Evolutionary conservation across 768 basidiomycete species (phyloP).

Genomic region (Leccinum barrowsii): DNA sequence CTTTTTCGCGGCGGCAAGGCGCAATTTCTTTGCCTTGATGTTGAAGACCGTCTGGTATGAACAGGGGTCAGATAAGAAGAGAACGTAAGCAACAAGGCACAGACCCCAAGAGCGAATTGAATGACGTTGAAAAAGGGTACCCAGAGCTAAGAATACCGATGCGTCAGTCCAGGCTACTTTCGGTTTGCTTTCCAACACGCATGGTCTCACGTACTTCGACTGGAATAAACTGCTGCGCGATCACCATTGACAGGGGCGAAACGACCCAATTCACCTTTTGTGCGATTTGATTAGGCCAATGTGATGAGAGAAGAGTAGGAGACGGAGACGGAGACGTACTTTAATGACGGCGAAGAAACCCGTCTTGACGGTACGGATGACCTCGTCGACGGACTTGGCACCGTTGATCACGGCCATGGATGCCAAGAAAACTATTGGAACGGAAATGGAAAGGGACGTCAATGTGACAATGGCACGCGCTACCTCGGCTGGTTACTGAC

Average conservation of each 20-base stretch:
- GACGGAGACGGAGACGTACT: conserved; percentile 37
- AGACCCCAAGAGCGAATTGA: conserved; percentile 72
- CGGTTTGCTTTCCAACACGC: background rate
- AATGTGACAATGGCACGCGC: background rate
- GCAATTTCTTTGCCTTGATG: conserved; percentile 62
- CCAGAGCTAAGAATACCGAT: conserved; percentile 61
- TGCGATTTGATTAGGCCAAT: background rate
- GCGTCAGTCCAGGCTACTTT: conserved; percentile 2
- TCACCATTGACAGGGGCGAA: conserved; percentile 66
- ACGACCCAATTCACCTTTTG: conserved; percentile 74
- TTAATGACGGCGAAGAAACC: conserved; percentile 74
- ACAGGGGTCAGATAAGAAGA: background rate
- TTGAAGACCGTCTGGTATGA: conserved; percentile 64
- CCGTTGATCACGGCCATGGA: conserved; percentile 86
- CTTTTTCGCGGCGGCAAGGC: conserved; percentile 51
- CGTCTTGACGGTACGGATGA: conserved; percentile 62
- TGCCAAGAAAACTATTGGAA: conserved; percentile 57
- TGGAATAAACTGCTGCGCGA: conserved; percentile 80
- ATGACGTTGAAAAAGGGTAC: conserved; percentile 83
- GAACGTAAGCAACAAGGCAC: conserved; percentile 22
- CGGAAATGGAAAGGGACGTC: background rate
- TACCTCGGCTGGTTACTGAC: conserved; percentile 37
- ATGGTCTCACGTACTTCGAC: conserved; percentile 50
- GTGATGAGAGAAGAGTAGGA: background rate
- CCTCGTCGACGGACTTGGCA: conserved; percentile 59